These are phyloP conservation scores for Daldinia concentrica DNA, from an alignment of 495 filamentous ascomycete species.

Conservation along the genomic window DNA sequence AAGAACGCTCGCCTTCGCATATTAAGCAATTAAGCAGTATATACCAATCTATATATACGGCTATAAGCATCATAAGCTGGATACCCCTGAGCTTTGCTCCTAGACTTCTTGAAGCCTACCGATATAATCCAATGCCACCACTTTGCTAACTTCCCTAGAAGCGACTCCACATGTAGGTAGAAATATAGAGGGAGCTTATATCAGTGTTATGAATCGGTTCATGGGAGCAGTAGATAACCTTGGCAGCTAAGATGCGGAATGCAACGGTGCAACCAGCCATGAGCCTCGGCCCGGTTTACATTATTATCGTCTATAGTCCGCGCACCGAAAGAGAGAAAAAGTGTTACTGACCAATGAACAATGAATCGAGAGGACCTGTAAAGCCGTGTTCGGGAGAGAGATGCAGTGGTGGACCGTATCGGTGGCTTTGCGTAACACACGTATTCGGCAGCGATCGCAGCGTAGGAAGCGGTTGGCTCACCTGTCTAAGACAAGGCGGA, in stretches of 20 bases:
- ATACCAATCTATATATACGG: neutral
- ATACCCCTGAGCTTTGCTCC: neutral
- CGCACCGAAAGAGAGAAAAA: neutral
- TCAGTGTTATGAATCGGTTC: too few species aligned
- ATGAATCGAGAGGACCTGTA: neutral
- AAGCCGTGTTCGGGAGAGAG: neutral
- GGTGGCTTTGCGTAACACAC: neutral
- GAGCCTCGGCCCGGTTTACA: neutral
- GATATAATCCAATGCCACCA: neutral
- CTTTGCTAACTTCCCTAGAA: too few species aligned
- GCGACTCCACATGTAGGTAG: too few species aligned
- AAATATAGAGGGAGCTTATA: too few species aligned
- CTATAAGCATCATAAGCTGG: neutral
- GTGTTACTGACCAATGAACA: neutral
- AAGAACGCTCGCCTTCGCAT: neutral
- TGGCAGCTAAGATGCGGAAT: neutral
- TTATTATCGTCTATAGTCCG: neutral
- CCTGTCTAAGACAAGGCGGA: slow-evolving; percentile 21
- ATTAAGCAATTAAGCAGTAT: neutral
- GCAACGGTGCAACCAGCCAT: neutral
- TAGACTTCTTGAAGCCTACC: neutral
- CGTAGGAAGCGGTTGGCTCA: slow-evolving; percentile 1
- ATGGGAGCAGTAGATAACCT: neutral
- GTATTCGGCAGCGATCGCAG: neutral
- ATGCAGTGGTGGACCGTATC: neutral